Evolutionary conservation across 192 early-diverging fungal species (phyloP).

Genomic region (Spizellomyces punctatus): DNA sequence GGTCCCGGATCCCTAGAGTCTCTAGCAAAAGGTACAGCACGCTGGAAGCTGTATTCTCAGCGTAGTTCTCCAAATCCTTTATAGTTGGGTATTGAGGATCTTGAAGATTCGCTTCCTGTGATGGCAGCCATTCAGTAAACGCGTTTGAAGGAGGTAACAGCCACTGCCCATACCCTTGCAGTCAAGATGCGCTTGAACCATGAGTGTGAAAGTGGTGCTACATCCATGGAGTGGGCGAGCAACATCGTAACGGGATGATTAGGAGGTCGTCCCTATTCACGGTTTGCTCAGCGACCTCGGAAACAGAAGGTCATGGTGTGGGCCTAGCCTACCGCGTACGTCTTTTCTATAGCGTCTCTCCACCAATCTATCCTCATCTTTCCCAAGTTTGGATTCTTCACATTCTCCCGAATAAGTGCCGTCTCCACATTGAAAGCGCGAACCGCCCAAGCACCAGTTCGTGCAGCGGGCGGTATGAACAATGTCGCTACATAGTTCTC

Average conservation of each 20-base stretch:
- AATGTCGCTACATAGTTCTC: conserved; percentile 77
- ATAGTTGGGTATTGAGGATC: conserved; percentile 71
- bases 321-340: conserved; percentile 31
- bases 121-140: background rate
- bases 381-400: conserved; percentile 69
- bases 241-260: conserved; percentile 77
- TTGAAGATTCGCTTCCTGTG: conserved; percentile 59
- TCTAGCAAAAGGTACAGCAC: conserved; percentile 89
- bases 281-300: no score
- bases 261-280: conserved; percentile 58
- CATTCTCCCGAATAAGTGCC: conserved; percentile 73
- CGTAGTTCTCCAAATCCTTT: conserved; percentile 82
- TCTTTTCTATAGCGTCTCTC: conserved; percentile 78
- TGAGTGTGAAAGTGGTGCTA: conserved; percentile 62
- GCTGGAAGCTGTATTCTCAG: conserved; percentile 85
- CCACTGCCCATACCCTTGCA: conserved; percentile 49
- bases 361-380: conserved; percentile 86
- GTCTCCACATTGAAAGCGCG: conserved; percentile 92
- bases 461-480: conserved; percentile 72
- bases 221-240: conserved; percentile 63
- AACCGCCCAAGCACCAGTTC: conserved; percentile 72
- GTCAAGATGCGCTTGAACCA: conserved; percentile 83
- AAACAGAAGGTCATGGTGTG: background rate
- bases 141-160: background rate
- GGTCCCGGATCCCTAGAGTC: conserved; percentile 76